These are phyloP conservation scores for Cladophialophora yegresii DNA, from an alignment of 2,329 filamentous ascomycete genomes.

Conservation along the genomic window DNA sequence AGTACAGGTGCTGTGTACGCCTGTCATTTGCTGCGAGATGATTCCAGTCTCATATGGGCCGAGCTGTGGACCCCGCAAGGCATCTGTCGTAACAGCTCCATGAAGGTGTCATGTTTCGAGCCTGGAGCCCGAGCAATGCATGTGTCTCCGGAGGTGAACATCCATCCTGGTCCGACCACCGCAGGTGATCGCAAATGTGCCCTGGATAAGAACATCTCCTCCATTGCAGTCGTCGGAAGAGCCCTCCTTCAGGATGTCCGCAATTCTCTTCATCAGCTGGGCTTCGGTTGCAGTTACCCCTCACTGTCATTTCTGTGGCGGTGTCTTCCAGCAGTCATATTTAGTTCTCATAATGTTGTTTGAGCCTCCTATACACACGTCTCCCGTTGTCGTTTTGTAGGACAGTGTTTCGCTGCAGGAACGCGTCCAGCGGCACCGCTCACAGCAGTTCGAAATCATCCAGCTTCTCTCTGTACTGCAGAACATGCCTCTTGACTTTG, in stretches of 20 bases:
- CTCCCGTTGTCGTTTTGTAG: background rate
- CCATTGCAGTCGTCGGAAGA: background rate
- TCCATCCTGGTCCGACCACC: background rate
- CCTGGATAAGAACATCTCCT: background rate
- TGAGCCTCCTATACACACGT: background rate
- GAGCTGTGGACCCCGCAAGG: no score
- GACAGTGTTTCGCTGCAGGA: background rate
- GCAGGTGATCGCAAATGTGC: background rate
- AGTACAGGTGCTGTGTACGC: background rate
- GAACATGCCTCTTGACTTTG: conserved; percentile 95
- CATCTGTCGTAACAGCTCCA: background rate
- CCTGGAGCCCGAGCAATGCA: background rate
- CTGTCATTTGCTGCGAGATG: background rate
- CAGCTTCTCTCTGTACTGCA: conserved; percentile 91
- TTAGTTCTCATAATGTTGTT: background rate
- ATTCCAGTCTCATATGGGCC: background rate
- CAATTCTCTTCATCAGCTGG: background rate
- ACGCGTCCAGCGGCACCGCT: conserved; percentile 34
- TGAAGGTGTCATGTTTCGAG: background rate
- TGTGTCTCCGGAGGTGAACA: background rate
- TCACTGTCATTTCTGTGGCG: background rate
- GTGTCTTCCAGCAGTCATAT: background rate
- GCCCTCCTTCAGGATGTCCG: background rate
- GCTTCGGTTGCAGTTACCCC: background rate
- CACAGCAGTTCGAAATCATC: conserved; percentile 92